A percentile compares a stretch with the other conserved stretches of the same genome.
Conservation (phyloP, 208 protist species). For the Wallacemonas sp. region DNA sequence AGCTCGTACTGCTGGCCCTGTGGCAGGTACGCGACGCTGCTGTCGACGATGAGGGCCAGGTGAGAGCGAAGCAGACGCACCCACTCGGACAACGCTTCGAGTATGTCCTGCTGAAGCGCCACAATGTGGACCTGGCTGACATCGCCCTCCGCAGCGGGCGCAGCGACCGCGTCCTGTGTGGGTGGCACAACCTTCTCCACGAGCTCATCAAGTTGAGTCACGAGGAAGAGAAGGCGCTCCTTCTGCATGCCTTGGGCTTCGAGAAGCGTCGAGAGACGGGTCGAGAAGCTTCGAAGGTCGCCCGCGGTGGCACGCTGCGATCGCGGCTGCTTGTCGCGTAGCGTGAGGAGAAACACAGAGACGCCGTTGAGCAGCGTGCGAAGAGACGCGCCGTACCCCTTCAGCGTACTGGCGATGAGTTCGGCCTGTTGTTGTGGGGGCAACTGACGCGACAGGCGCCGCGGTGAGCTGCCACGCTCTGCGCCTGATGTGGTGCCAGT, state of each 20-base stretch:
- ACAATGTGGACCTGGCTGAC: constrained; percentile 13
- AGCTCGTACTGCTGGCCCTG: constrained; percentile 23
- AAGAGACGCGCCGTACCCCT: constrained; percentile 17
- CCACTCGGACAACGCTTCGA: constrained; percentile 51
- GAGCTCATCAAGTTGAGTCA: constrained; percentile 36
- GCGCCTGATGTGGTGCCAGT: neutral
- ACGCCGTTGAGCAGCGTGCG: constrained; percentile 54
- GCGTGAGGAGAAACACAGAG: constrained; percentile 52
- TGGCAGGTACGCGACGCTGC: constrained; percentile 37
- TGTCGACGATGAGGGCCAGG: constrained; percentile 58
- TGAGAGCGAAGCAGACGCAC: constrained; percentile 53
- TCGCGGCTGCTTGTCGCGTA: constrained; percentile 58
- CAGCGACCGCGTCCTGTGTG: neutral
- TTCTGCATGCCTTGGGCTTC: constrained; percentile 49
- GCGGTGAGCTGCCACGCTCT: neutral
- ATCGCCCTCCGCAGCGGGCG: neutral
- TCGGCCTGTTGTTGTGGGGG: neutral
- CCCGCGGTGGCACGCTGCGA: constrained; percentile 40
- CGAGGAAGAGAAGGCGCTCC: constrained; percentile 34
- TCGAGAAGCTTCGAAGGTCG: constrained; percentile 50
- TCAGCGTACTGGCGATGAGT: constrained; percentile 7
- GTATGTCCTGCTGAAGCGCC: constrained; percentile 27
- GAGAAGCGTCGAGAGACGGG: constrained; percentile 53
- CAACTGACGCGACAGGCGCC: neutral
- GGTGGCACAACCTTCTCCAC: constrained; percentile 4